Evolutionary conservation across 768 basidiomycete genomes (phyloP), one percentile per base, ranked within the genome.

Genomic region (Suillus bovinus): DNA sequence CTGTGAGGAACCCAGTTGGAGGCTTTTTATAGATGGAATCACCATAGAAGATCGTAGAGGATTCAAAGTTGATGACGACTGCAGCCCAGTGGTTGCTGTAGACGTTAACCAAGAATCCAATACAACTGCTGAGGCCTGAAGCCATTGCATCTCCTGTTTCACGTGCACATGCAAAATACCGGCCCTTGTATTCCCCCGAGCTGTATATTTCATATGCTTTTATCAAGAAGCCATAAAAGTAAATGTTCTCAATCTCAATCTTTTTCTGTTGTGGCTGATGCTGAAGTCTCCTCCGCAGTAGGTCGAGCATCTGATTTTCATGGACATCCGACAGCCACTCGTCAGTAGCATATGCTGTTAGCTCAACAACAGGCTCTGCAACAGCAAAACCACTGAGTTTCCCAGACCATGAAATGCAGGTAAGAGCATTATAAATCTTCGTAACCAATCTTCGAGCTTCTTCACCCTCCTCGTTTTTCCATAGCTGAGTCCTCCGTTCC

Each of bases 271-370:
- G 17, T 39, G 39, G 38, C 16, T 39, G 42, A 39, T 3, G 6
- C n/a, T 22, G 20, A 31, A 59, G 0, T 24, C 22, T 46, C 31
- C 58, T 22, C 31, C 6, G 10, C 14, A 59, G 42, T 22, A 59
- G 22, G 20, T 59, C 58, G 4, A 59, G 58, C 58, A 59, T 59
- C 36, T 59, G 58, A n/a, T 59, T 49, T 5, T 59, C 24, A 8
- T 59, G 41, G 39, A 41, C 41, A 44, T 59, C 58, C 0, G 22
- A 47, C 20, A 59, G 41, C 58, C 41, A 47, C 0, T 46, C n/a
- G 5, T 59, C 14, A 14, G 58, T 47, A 13, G 58, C 36, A 41
- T 59, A 59, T 3, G 0, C 20, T 24, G 36, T 1, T 36, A 59
- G 22, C 39, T 59, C 13, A 0, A 41, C n/a, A 44, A 59, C 31